phyloP scores from a whole-genome alignment of 179 eudicot genomes.

The Nepenthes alata region DNA sequence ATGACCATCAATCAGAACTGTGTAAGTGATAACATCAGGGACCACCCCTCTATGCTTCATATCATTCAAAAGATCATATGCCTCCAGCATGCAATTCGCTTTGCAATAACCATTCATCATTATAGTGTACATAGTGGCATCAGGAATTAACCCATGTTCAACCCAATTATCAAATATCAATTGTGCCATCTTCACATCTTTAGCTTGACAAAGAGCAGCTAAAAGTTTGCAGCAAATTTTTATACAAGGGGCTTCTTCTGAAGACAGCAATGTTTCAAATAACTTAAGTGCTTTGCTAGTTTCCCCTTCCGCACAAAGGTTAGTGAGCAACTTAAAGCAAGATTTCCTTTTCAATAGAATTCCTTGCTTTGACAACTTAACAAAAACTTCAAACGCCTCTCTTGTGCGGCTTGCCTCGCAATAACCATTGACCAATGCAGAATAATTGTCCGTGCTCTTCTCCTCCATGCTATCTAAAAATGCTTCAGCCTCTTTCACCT shows the following conservation, averaged over 20 bases:
- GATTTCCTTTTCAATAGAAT: constrained; percentile 19
- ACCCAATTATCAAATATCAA: constrained; percentile 40
- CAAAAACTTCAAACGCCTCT: constrained; percentile 30
- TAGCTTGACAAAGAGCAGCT: constrained; percentile 39
- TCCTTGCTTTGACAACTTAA: constrained; percentile 26
- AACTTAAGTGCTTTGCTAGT: constrained; percentile 29
- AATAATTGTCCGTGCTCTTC: constrained; percentile 29
- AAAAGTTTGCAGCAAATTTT: constrained; percentile 34
- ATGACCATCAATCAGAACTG: constrained; percentile 51
- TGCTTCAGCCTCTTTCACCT: constrained; percentile 49
- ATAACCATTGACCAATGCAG: constrained; percentile 48
- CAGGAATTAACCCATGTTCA: constrained; percentile 34
- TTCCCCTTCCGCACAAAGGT: constrained; percentile 44
- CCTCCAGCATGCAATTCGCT: constrained; percentile 29
- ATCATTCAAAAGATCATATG: constrained; percentile 33
- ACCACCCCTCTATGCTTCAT: constrained; percentile 49
- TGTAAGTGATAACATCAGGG: constrained; percentile 59
- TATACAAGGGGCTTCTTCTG: constrained; percentile 25
- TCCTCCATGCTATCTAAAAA: constrained; percentile 30
- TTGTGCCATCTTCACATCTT: constrained; percentile 39
- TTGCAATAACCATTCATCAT: constrained; percentile 59
- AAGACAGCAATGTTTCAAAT: constrained; percentile 22
- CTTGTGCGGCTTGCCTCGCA: constrained; percentile 30
- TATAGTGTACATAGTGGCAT: constrained; percentile 52
- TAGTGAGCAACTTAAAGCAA: constrained; percentile 32